Evolutionary conservation across 2,329 filamentous ascomycete genomes (phyloP), one percentile per base, ranked within the genome.

Genomic region (Colletotrichum trifolii): DNA sequence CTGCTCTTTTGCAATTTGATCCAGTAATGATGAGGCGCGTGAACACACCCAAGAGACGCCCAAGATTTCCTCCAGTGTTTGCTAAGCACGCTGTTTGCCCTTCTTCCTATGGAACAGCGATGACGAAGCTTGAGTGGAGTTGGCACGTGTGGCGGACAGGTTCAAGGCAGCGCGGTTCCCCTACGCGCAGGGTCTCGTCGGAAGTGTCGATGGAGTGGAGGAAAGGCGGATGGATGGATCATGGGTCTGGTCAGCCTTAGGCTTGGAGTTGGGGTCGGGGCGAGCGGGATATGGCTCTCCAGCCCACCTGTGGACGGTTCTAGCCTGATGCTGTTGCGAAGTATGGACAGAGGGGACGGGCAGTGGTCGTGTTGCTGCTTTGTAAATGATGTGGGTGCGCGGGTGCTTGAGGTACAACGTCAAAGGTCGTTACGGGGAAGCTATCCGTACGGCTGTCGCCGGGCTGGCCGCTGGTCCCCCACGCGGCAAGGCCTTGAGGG

Each of bases 221-320:
- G 43, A 39, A 39, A 17, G n/a, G 40, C 4, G 34, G 45, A 50
- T 58, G 55, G 46, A 58, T 50, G 12, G 55, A 13, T 33, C 15
- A 65, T 56, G 58, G 58, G 58, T 43, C 63, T 39, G 34, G 10
- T 65, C 62, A 62, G 62, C 62, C 62, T 65, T 62, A 63, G 63
- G 40, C 58, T 40, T 47, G 50, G 57, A 61, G 50, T 65, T 62
- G 57, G 63, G 40, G 52, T 40, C 42, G 50, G 57, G 55, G 50
- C 35, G 48, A 34, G 38, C 50, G 58, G 57, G 50, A 61, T 17
- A 56, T 63, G 45, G 35, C 25, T 55, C 36, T 46, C n/a, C 8
- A 46, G 25, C 25, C 25, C 25, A 25, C 25, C 25, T 25, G 25
- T 25, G 25, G 25, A 25, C 25, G 25, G 25, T 25, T 5, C 25